These are phyloP conservation scores for Cladosporium sp. DNA, from an alignment of 2,329 filamentous ascomycete species.

Conservation along the genomic window DNA sequence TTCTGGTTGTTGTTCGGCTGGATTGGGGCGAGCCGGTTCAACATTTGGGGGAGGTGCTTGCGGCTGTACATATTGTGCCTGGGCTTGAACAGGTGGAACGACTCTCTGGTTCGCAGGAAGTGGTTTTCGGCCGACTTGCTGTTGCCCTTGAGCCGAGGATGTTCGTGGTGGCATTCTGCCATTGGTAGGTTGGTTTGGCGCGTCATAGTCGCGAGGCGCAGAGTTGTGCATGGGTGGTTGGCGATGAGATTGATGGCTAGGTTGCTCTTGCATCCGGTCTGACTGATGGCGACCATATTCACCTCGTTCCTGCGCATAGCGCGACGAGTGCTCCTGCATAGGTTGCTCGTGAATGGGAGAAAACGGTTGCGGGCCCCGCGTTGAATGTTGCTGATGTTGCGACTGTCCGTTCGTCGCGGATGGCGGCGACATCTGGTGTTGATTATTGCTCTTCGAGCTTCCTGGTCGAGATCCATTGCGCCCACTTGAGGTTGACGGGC, in stretches of 20 bases:
- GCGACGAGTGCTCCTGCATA: conserved; percentile 17
- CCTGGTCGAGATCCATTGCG: conserved; percentile 9
- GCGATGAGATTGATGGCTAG: neutral
- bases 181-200: neutral
- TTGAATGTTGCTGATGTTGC: neutral
- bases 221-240: neutral
- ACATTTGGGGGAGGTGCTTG: neutral
- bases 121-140: neutral
- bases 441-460: conserved; percentile 12
- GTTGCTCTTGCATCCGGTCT: neutral
- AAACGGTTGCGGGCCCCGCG: conserved; percentile 7
- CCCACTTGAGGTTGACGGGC: conserved; percentile 13
- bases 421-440: neutral
- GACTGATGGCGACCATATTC: neutral
- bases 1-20: neutral
- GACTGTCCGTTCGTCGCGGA: neutral
- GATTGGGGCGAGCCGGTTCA: neutral
- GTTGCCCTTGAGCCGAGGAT: neutral
- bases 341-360: conserved; percentile 9
- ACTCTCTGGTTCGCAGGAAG: neutral
- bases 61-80: neutral
- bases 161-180: neutral
- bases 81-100: neutral
- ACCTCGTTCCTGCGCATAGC: neutral
- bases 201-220: neutral